Evolutionary conservation across 208 protist genomes (phyloP), one percentile per base, ranked within the genome.

Genomic region (Crithidia sp.): DNA sequence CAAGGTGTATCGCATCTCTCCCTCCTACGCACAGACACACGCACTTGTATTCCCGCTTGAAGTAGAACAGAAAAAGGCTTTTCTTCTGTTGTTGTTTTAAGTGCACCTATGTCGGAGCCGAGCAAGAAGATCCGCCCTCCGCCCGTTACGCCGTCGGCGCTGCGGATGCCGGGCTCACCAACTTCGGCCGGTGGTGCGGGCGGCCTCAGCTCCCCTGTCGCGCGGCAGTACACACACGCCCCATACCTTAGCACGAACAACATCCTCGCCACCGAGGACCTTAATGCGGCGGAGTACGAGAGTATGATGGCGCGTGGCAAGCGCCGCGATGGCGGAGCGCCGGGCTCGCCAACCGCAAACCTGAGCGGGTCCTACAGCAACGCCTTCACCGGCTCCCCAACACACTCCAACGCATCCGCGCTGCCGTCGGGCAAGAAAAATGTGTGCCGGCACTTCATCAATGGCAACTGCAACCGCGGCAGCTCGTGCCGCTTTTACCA

Each of bases 401-500:
- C 41, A 14, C 47, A 67, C 40, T 50, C 37, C 39, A 63, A 28
- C 41, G 40, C 58, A 3, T 16, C 17, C n/a, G 53, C 44, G 14
- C 62, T 67, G 53, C 37, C 10, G 5, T 28, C 44, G 8, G 52
- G 41, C 7, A 68, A 66, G 49, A 82, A 72, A 45, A 91, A 89
- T 47, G 64, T 82, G 16, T 92, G 87, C 54, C 75, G 87, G 2
- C 84, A 92, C 64, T 87, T 86, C 59, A 41, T 86, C 4, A 81
- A 84, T 16, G 84, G 87, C 60, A 83, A 68, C 43, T 92, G 84
- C 75, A 92, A 89, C 60, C 84, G 84, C 13, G 87, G 87, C 54
- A 85, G 74, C 65, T 77, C 78, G 7, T 89, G 87, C 60, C 84
- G 82, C 43, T 92, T 92, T 60, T 76, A 79, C 55, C 84, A 89